A percentile compares a stretch with the other conserved stretches of the same genome.
These are phyloP conservation scores for Lachnellula cervina DNA, from an alignment of 2,329 filamentous ascomycete species.

Conservation along the genomic window DNA sequence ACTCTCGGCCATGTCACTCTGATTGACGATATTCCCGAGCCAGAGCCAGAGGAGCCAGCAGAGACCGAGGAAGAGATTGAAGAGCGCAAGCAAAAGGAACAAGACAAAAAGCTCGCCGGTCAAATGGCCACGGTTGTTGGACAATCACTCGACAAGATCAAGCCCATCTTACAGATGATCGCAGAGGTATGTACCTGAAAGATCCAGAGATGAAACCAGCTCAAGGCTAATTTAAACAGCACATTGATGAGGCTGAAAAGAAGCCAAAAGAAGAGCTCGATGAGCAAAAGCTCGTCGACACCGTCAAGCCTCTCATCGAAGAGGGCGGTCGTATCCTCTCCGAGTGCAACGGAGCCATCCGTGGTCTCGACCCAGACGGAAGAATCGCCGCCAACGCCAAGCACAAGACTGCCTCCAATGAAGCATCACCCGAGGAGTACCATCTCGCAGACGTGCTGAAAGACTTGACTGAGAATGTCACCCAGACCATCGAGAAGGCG, in stretches of 20 bases:
- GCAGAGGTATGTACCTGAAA: slow-evolving; percentile 50
- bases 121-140: slow-evolving; percentile 70
- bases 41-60: slow-evolving; percentile 40
- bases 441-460: slow-evolving; percentile 80
- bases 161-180: slow-evolving; percentile 82
- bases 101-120: slow-evolving; percentile 71
- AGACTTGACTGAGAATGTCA: slow-evolving; percentile 76
- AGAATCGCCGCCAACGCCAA: slow-evolving; percentile 81
- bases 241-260: slow-evolving; percentile 74
- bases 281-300: slow-evolving; percentile 80
- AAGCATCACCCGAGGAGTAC: slow-evolving; percentile 79
- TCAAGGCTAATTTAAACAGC: slow-evolving; percentile 39
- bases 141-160: slow-evolving; percentile 76
- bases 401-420: slow-evolving; percentile 67
- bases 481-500: slow-evolving; percentile 77
- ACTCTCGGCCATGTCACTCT: slow-evolving; percentile 64
- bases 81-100: slow-evolving; percentile 51
- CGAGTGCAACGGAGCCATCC: slow-evolving; percentile 82
- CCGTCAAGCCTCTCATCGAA: slow-evolving; percentile 84
- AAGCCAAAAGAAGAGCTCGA: slow-evolving; percentile 83
- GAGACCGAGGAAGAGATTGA: slow-evolving; percentile 57
- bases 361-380: slow-evolving; percentile 84
- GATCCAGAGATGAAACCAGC: too few species aligned
- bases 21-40: slow-evolving; percentile 52
- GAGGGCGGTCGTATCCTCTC: slow-evolving; percentile 76